These are phyloP conservation scores for Noccaea bulbosa DNA, from an alignment of 345 rosid genomes.

Conservation along the genomic window DNA sequence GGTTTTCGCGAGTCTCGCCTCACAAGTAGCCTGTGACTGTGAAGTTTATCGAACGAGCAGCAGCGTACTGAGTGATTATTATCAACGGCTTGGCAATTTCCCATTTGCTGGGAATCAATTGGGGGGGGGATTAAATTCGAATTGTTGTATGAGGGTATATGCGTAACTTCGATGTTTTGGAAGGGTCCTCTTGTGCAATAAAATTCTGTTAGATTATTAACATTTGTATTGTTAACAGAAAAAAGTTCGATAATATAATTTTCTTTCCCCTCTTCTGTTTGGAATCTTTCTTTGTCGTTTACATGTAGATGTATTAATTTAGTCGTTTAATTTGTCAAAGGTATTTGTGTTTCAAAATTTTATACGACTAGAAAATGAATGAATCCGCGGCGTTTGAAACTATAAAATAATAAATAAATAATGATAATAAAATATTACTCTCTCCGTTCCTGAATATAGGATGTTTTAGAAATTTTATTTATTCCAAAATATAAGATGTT, in stretches of 20 bases:
- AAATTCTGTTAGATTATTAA: slow-evolving; percentile 15
- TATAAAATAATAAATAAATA: too few relatives aligned
- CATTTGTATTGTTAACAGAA: slow-evolving; percentile 15
- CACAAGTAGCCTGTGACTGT: slow-evolving; percentile 11
- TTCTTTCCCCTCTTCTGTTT: background rate
- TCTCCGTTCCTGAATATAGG: too few relatives aligned
- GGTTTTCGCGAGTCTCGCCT: slow-evolving; percentile 14
- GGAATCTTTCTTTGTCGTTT: slow-evolving; percentile 17
- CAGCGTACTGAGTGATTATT: slow-evolving; percentile 20
- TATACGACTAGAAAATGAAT: background rate
- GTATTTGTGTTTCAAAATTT: background rate
- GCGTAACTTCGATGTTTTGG: slow-evolving; percentile 10
- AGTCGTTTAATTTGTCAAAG: background rate
- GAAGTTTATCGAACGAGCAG: slow-evolving; percentile 25
- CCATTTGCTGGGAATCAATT: background rate
- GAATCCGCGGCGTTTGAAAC: too few relatives aligned
- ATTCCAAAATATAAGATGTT: too few relatives aligned
- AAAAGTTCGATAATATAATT: slow-evolving; percentile 5
- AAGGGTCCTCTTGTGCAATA: slow-evolving; percentile 20
- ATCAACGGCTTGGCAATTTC: slow-evolving; percentile 24
- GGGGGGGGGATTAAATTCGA: slow-evolving; percentile 2
- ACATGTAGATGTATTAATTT: slow-evolving; percentile 1
- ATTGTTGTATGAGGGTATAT: slow-evolving; percentile 1
- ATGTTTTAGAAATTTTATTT: too few relatives aligned
- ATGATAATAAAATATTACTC: too few relatives aligned